A percentile compares a stretch with the other conserved stretches of the same genome.
Conservation (phyloP, 2,329 filamentous ascomycete species). For the Botryosphaeria dothidea region DNA sequence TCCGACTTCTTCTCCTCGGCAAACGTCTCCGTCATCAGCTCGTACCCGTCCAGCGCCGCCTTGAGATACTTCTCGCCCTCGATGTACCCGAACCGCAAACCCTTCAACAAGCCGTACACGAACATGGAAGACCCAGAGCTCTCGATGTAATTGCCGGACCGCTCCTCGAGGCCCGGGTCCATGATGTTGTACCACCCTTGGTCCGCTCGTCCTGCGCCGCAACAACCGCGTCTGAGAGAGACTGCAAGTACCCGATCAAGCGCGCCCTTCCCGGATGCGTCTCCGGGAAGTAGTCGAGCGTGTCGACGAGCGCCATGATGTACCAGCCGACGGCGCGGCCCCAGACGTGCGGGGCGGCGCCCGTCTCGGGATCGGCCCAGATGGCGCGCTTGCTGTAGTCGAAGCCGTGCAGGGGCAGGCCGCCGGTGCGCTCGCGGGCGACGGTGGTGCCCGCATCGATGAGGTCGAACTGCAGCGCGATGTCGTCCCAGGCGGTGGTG, state of each 20-base stretch:
- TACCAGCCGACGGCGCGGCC: slow-evolving; percentile 41
- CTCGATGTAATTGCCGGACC: slow-evolving; percentile 61
- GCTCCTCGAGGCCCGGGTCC: slow-evolving; percentile 46
- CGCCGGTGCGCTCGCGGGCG: slow-evolving; percentile 33
- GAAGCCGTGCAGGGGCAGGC: slow-evolving; percentile 37
- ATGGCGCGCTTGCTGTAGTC: slow-evolving; percentile 36
- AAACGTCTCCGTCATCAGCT: slow-evolving; percentile 47
- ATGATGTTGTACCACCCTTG: slow-evolving; percentile 61
- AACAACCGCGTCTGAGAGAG: slow-evolving; percentile 46
- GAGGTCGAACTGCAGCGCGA: slow-evolving; percentile 37
- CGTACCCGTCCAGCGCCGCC: slow-evolving; percentile 46
- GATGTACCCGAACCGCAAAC: slow-evolving; percentile 34
- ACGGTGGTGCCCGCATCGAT: slow-evolving; percentile 38
- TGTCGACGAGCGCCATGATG: slow-evolving; percentile 47
- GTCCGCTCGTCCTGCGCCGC: slow-evolving; percentile 46
- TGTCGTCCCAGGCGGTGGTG: slow-evolving; percentile 46
- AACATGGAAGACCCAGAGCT: slow-evolving; percentile 59
- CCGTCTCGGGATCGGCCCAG: slow-evolving; percentile 38
- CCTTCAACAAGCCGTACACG: slow-evolving; percentile 37
- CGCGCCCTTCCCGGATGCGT: slow-evolving; percentile 38
- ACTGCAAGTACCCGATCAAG: slow-evolving; percentile 43
- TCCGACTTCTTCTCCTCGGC: slow-evolving; percentile 46
- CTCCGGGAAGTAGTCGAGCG: slow-evolving; percentile 48
- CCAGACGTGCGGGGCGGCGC: slow-evolving; percentile 39
- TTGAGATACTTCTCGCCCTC: slow-evolving; percentile 39